phyloP scores from a whole-genome alignment of 768 basidiomycete genomes.

The Mrakia frigida region DNA sequence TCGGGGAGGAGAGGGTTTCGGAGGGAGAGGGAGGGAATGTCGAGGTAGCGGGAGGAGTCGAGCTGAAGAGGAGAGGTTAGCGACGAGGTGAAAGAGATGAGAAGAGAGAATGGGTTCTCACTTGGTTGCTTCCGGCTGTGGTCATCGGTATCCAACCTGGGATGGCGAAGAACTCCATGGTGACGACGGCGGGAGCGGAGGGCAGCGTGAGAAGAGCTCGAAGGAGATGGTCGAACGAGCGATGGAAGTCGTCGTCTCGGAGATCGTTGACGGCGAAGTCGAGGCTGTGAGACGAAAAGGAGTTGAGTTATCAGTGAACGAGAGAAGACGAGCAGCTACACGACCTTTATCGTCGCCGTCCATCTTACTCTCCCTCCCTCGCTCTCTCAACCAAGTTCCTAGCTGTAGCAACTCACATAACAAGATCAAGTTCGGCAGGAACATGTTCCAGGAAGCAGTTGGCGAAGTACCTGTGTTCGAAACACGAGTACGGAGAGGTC shows the following conservation, averaged over 20 bases:
- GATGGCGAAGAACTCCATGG: not conserved
- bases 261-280: not conserved
- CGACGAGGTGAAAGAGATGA: not conserved
- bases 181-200: not conserved
- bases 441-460: not conserved
- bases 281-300: not conserved
- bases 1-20: not conserved
- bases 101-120: no score
- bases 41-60: not conserved
- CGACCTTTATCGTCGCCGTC: no score
- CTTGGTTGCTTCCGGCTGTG: no score
- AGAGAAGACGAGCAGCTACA: no score
- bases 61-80: not conserved
- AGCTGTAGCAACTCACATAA: not conserved
- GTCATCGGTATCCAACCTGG: no score
- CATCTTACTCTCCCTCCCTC: no score
- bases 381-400: no score
- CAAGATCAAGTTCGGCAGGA: not conserved
- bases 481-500: not conserved
- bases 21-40: not conserved
- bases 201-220: not conserved
- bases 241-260: not conserved
- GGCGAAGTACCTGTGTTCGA: not conserved
- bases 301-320: no score
- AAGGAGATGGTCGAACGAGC: not conserved